A percentile compares a stretch with the other conserved stretches of the same genome.
phyloP scores from a whole-genome alignment of 192 early-diverging fungal species.

The Entophlyctis helioformis region DNA sequence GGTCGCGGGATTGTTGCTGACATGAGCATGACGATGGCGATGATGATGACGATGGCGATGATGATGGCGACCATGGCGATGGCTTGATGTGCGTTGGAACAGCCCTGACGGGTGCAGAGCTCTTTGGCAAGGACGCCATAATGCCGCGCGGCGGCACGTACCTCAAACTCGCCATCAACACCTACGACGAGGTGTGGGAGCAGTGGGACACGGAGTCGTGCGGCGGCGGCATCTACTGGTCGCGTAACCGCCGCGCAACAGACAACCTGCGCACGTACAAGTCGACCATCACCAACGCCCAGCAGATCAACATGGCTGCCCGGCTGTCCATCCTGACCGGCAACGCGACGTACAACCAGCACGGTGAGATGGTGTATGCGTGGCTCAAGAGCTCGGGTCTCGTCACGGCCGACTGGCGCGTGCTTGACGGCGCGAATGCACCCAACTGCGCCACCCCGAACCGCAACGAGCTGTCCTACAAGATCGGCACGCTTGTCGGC shows the following conservation, averaged over 20 bases:
- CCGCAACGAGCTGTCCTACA: not conserved
- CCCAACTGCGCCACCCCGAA: slow-evolving; percentile 4
- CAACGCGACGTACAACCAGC: slow-evolving; percentile 13
- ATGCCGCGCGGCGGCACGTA: slow-evolving; percentile 14
- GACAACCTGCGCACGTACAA: slow-evolving; percentile 20
- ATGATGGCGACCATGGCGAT: too few relatives aligned
- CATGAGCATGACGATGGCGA: too few relatives aligned
- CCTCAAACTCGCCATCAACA: slow-evolving; percentile 12
- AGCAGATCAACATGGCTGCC: slow-evolving; percentile 18
- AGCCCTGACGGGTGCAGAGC: slow-evolving; percentile 18
- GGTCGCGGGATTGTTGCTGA: too few relatives aligned
- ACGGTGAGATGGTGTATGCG: slow-evolving; percentile 11
- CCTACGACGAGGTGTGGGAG: slow-evolving; percentile 21
- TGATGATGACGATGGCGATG: not conserved
- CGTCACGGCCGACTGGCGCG: slow-evolving; percentile 3
- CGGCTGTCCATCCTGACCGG: slow-evolving; percentile 15
- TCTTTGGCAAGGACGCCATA: slow-evolving; percentile 4
- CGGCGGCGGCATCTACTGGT: slow-evolving; percentile 33
- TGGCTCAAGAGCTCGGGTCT: slow-evolving; percentile 21
- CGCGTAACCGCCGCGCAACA: slow-evolving; percentile 17
- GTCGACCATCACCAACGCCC: slow-evolving; percentile 26
- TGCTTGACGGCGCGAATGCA: slow-evolving; percentile 12
- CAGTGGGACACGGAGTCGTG: slow-evolving; percentile 24
- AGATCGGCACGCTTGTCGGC: slow-evolving; percentile 5
- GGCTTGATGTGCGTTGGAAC: not conserved